Evolutionary conservation across 129 eudicot species (phyloP), one percentile per base, ranked within the genome.

Genomic region (Glebionis coronaria): DNA sequence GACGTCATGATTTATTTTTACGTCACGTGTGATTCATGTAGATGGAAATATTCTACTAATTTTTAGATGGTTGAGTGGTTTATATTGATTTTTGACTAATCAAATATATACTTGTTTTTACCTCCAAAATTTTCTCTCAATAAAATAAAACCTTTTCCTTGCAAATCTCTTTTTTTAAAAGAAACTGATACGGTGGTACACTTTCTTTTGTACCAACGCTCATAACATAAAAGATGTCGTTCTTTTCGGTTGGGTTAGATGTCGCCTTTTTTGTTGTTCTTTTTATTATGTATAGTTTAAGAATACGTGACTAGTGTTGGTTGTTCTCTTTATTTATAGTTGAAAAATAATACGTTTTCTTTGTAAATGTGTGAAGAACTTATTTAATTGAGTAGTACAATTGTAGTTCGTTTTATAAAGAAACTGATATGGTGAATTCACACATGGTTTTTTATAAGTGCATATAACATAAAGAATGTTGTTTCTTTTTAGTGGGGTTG

Each of bases 401-500:
- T 23, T 0, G 25, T 23, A 49, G 54, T 6, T 49, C 14, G 54
- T 49, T 1, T n/a, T 49, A 2, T 12, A 14, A 13, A 49, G 1
- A 49, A 49, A 49, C 54, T 12, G 8, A 5, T 12, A 14, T 49
- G 19, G 47, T 63, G 21, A 9, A 53, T 25, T 35, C 20, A 50
- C 9, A 73, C 54, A 63, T 73, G 58, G 42, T 51, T 61, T 31
- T 5, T 70, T 62, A 72, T 69, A 72, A 72, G 62, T 25, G 9
- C 45, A 18, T 29, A 15, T 53, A 29, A 16, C 47, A 46, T 71
- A 23, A n/a, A 52, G n/a, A 21, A 31, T 61, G 35, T 5, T 4
- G 4, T 16, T 19, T 44, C 9, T 7, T 56, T 23, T 63, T 51
- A 31, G 78, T 65, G 65, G 47, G 59, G 20, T 65, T 46, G 46